phyloP scores from a whole-genome alignment of 2,329 filamentous ascomycete genomes.

The Pestalotiopsis sp. region DNA sequence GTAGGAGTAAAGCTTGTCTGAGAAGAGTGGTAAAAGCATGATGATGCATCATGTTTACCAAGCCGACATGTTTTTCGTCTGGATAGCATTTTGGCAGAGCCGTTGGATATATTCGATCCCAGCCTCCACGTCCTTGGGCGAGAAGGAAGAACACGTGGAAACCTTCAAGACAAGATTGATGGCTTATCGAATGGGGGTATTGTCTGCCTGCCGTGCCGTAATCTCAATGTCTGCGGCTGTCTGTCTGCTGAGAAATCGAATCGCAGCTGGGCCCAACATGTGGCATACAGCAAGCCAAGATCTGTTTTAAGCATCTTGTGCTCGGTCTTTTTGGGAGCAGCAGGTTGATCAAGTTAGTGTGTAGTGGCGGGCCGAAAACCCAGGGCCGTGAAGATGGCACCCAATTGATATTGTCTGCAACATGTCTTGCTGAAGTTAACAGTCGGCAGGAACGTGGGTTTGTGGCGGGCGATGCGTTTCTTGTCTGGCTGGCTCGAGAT shows the following conservation, averaged over 20 bases:
- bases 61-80: neutral
- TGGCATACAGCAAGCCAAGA: neutral
- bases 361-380: neutral
- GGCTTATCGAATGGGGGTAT: too few species aligned
- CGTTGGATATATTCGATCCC: neutral
- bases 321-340: neutral
- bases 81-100: neutral
- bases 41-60: neutral
- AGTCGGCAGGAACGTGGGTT: too few species aligned
- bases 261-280: neutral
- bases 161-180: neutral
- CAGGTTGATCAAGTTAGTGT: neutral
- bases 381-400: too few species aligned
- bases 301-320: neutral
- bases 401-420: too few species aligned
- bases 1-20: neutral
- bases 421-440: too few species aligned
- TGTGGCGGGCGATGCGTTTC: too few species aligned
- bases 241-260: too few species aligned
- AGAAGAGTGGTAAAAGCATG: neutral
- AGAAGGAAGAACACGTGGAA: neutral
- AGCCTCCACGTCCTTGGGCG: neutral
- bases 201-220: too few species aligned
- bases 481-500: too few species aligned
- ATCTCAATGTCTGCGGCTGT: too few species aligned